Evolutionary conservation across 495 filamentous ascomycete genomes (phyloP).

Genomic region (Ascobolus immersus): DNA sequence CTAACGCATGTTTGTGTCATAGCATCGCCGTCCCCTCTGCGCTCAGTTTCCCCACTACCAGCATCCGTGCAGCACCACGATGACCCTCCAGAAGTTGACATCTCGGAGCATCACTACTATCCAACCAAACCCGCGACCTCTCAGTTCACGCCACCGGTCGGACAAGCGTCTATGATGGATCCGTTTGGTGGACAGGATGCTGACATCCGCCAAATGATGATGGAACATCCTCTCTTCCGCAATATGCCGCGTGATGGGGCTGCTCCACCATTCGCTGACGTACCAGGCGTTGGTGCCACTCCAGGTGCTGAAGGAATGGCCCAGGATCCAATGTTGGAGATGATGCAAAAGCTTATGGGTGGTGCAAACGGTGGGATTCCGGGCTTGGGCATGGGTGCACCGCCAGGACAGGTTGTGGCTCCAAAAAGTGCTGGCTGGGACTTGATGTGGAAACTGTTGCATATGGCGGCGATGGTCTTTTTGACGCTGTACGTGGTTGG

Average conservation of each 20-base stretch:
- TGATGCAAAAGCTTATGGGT: constrained; percentile 14
- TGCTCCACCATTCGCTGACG: constrained; percentile 1
- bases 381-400: background rate
- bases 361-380: constrained; percentile 5
- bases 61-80: constrained; percentile 14
- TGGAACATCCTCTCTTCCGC: constrained; percentile 5
- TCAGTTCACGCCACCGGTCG: constrained; percentile 12
- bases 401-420: constrained; percentile 2
- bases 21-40: constrained; percentile 1
- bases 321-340: constrained; percentile 14
- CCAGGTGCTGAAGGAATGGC: constrained; percentile 1
- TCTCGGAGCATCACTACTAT: constrained; percentile 34
- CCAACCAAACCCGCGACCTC: constrained; percentile 7
- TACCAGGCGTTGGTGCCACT: constrained; percentile 5
- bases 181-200: constrained; percentile 16
- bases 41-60: constrained; percentile 7
- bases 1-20: constrained; percentile 1
- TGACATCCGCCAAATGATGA: constrained; percentile 22
- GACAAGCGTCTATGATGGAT: constrained; percentile 15
- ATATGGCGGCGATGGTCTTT: constrained; percentile 8
- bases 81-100: constrained; percentile 54
- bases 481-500: constrained; percentile 10
- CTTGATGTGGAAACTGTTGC: constrained; percentile 11
- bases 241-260: constrained; percentile 1
- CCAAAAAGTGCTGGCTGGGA: constrained; percentile 9